Evolutionary conservation across 2,329 filamentous ascomycete genomes (phyloP).

Genomic region (Exserohilum turcica): DNA sequence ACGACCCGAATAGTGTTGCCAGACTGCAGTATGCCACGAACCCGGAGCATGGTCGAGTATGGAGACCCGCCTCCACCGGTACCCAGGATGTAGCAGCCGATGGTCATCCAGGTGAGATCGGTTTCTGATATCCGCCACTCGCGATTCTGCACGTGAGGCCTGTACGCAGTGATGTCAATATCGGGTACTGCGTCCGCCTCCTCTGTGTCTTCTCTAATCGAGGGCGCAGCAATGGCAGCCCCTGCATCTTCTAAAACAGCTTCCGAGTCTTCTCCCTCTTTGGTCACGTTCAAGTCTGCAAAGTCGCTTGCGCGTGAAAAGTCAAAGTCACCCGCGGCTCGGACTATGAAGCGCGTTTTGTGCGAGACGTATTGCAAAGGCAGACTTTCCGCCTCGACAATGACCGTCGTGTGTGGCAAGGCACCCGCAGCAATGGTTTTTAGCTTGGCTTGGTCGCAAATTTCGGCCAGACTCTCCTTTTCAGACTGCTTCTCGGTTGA

Average conservation of each 20-base stretch:
- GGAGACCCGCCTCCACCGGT: slow-evolving; percentile 57
- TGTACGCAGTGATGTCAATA: slow-evolving; percentile 46
- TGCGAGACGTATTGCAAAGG: slow-evolving; percentile 62
- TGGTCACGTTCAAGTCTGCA: slow-evolving; percentile 26
- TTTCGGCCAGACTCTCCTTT: slow-evolving; percentile 44
- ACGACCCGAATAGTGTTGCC: slow-evolving; percentile 51
- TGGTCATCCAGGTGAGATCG: slow-evolving; percentile 54
- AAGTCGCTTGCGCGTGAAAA: slow-evolving; percentile 41
- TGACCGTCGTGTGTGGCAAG: slow-evolving; percentile 34
- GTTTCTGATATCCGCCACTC: slow-evolving; percentile 55
- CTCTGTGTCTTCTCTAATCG: slow-evolving; percentile 19
- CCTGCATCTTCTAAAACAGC: slow-evolving; percentile 6
- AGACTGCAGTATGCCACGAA: slow-evolving; percentile 48
- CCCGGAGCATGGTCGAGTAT: slow-evolving; percentile 51
- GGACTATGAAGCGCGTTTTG: slow-evolving; percentile 58
- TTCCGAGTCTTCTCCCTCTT: slow-evolving; percentile 24
- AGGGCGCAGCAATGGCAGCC: slow-evolving; percentile 16
- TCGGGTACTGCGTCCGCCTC: slow-evolving; percentile 26
- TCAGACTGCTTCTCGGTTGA: slow-evolving; percentile 44
- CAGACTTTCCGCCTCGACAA: slow-evolving; percentile 53
- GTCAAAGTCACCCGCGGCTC: slow-evolving; percentile 61
- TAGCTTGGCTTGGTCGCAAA: slow-evolving; percentile 46
- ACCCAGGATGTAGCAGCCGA: slow-evolving; percentile 56
- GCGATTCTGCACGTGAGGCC: slow-evolving; percentile 45
- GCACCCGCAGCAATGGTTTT: slow-evolving; percentile 49